Conservation (phyloP, 176 grass and related monocot genomes). For the Elaeis guineensis region DNA sequence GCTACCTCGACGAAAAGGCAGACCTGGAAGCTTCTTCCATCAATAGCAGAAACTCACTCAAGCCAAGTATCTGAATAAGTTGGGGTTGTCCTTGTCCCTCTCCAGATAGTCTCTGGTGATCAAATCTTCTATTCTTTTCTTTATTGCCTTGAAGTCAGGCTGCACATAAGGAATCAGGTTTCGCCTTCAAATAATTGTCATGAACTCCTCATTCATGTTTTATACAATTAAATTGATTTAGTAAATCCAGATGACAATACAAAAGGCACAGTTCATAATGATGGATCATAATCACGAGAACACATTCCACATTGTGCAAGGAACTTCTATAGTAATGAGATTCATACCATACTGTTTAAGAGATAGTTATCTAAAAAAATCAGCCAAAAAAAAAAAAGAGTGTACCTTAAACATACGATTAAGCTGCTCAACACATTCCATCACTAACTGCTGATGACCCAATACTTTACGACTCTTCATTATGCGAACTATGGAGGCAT, state of each 20-base stretch:
- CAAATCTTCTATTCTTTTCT: constrained; percentile 81
- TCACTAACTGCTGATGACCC: constrained; percentile 61
- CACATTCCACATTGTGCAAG: too few relatives aligned
- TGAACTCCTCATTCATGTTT: too few relatives aligned
- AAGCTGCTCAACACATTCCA: constrained; percentile 53
- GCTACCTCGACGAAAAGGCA: not conserved
- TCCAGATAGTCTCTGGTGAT: constrained; percentile 79
- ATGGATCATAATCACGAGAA: too few relatives aligned
- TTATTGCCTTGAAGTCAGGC: constrained; percentile 89
- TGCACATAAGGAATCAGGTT: constrained; percentile 14
- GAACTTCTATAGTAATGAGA: too few relatives aligned
- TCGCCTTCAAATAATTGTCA: too few relatives aligned
- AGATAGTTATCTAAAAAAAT: not conserved
- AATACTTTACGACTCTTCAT: constrained; percentile 63
- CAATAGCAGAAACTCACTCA: constrained; percentile 10
- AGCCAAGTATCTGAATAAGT: constrained; percentile 67
- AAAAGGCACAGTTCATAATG: too few relatives aligned
- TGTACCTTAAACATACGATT: constrained; percentile 92
- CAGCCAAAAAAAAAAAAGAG: not conserved
- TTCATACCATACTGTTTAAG: too few relatives aligned
- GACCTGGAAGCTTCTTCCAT: not conserved
- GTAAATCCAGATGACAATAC: too few relatives aligned
- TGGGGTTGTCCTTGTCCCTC: constrained; percentile 70
- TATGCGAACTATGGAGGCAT: constrained; percentile 58
- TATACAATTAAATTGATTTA: too few relatives aligned